These are phyloP conservation scores for Saccharomycopsis javanensis DNA, from an alignment of 805 yeast species.

Conservation along the genomic window DNA sequence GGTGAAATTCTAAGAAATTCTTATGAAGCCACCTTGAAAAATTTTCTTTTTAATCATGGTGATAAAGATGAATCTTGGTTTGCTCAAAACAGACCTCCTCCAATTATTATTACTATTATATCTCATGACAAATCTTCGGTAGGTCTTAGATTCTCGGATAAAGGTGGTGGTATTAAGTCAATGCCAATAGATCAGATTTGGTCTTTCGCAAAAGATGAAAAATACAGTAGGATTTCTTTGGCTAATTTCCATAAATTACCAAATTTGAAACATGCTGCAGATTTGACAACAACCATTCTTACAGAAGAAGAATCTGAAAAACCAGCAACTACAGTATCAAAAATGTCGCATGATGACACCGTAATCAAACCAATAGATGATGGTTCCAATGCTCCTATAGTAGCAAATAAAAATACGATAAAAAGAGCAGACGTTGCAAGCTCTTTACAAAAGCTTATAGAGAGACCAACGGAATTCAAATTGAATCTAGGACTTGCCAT, in stretches of 20 bases:
- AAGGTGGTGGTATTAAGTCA: slow-evolving; percentile 76
- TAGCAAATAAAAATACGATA: slow-evolving; percentile 11
- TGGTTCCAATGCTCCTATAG: slow-evolving; percentile 21
- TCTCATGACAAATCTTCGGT: slow-evolving; percentile 52
- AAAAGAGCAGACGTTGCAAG: neutral
- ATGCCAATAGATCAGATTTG: slow-evolving; percentile 57
- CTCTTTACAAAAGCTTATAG: slow-evolving; percentile 45
- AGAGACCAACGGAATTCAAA: slow-evolving; percentile 64
- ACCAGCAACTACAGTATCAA: neutral
- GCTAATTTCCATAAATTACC: slow-evolving; percentile 63
- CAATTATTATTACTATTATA: slow-evolving; percentile 68
- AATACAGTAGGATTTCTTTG: slow-evolving; percentile 46
- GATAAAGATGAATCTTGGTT: slow-evolving; percentile 15
- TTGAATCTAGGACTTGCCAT: slow-evolving; percentile 87
- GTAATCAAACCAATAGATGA: neutral
- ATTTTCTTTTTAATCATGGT: slow-evolving; percentile 23
- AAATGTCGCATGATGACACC: neutral
- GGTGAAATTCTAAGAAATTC: slow-evolving; percentile 86
- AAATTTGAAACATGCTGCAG: slow-evolving; percentile 37
- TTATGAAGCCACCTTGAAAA: slow-evolving; percentile 65
- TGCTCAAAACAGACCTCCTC: slow-evolving; percentile 40
- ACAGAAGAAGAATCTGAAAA: neutral
- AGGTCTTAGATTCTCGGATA: slow-evolving; percentile 73
- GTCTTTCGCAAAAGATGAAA: slow-evolving; percentile 76
- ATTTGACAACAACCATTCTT: slow-evolving; percentile 10